Base-by-base conservation (phyloP, 1,284 basidiomycete species). In the Puccinia polysora region DNA sequence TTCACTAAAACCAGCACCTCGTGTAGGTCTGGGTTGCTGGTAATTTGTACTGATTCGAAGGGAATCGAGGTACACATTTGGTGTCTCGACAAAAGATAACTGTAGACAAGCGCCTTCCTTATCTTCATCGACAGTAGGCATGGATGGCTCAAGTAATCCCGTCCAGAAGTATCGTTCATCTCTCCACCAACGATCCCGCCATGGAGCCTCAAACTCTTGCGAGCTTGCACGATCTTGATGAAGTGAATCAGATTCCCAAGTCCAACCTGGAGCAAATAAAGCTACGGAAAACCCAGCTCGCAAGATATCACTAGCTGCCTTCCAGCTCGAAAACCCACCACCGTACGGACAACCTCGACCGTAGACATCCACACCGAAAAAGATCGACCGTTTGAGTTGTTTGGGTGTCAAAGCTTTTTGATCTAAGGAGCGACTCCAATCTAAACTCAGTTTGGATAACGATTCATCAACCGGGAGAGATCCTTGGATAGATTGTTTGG, bases 311-410 rank as follows among this genome's bases (percentile, higher is more conserved):
- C 83, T 80, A 45, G 89, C 79, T 7, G 88, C 86, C 76, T 84
- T 84, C 82, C 87, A 89, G 50, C 80, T 83, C 2, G 84, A 85
- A 73, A 88, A 86, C 1, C 88, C 88, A 5, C 88, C 86, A 8
- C 86, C 86, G 12, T 88, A 89, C 73, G 88, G 86, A 40, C 84
- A 85, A 0, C 86, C 85, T 40, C 89, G 85, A 12, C 87, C 88
- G 85, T 87, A 91, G 59, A 90, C 86, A 75, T 90, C 89, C 30
- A 90, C 82, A 10, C 89, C 89, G 36, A 86, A 83, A 77, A 84
- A 88, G 55, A 90, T 83, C 74, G 85, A 84, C 30, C 82, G 25
- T 32, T 55, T 74, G 10, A 52, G 43, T 38, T 52, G 5, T 28
- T 43, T 7, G 23, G 82, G 2, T 86, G 10, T n/a, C 8, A 20